Conservation (phyloP, 2,329 filamentous ascomycete species). For the Colletotrichum graminicola region DNA sequence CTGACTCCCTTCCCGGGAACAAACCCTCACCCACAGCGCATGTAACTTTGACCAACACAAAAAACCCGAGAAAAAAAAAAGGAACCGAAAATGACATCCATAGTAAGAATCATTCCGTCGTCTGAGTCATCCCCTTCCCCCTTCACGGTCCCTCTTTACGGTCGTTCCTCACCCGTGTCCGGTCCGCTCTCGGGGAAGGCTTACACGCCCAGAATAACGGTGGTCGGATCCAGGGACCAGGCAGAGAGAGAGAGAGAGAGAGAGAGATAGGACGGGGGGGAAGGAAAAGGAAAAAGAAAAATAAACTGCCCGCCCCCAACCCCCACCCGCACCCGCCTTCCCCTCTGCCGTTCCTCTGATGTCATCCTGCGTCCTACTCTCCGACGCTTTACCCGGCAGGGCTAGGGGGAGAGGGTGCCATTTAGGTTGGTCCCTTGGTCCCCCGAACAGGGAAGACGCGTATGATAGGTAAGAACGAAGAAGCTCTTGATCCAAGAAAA, state of each 20-base stretch:
- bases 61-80: background rate
- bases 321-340: background rate
- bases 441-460: background rate
- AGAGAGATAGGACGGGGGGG: too few relatives aligned
- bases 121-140: background rate
- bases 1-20: background rate
- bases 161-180: too few relatives aligned
- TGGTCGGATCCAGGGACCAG: background rate
- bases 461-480: background rate
- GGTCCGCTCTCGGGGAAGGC: background rate
- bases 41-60: background rate
- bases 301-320: too few relatives aligned
- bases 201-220: background rate
- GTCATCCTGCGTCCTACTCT: conserved; percentile 33
- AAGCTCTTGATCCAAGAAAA: background rate
- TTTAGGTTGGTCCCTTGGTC: conserved; percentile 32
- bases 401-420: conserved; percentile 1
- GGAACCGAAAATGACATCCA: too few relatives aligned
- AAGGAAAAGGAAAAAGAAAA: too few relatives aligned
- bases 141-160: background rate
- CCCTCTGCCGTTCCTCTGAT: conserved; percentile 32
- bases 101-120: conserved; percentile 4
- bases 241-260: background rate
- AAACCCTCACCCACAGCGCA: background rate
- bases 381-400: conserved; percentile 9